Evolutionary conservation across 306 rosid species (phyloP), one percentile per base, ranked within the genome.

Genomic region (Acmispon strigosus): DNA sequence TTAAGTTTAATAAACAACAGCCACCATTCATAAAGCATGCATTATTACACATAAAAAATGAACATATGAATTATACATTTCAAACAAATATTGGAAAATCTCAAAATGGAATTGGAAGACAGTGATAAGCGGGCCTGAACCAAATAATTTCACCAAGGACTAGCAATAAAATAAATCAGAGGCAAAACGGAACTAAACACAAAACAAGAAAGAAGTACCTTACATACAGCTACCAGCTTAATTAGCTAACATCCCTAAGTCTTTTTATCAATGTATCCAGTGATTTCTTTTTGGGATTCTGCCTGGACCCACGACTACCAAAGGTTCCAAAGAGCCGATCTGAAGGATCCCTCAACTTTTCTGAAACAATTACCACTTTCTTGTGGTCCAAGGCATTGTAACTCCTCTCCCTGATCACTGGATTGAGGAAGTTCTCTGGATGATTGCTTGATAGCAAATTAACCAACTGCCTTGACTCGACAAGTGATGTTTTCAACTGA

Each of bases 361-460:
- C 97, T 52, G 97, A 89, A 82, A 95, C 80, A 18, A 81, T 61
- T 67, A 89, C 73, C 24, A 95, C 92, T 87, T 86, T 95, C 88
- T 86, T 82, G 88, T 86, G 70, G 81, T 95, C 99, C 80, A 94
- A 79, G 60, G 87, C 68, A 72, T 81, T 73, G 87, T 89, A 95
- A 78, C 96, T 91, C 82, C 96, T 88, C 86, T 91, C 99, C 74
- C 99, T 85, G 73, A 95, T 95, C 64, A 95, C 99, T 19, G 99
- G 84, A 76, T 95, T 91, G 76, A 95, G 83, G 73, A 84, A 95
- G 81, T 85, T 95, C 81, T 95, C 99, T 0, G 99, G 99, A 75
- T 89, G 90, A 77, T 88, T 91, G 86, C 96, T 95, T 52, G 83
- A 69, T 13, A 95, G 96, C 85, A 95, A 91, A 67, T 85, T 91